Base-by-base conservation (phyloP, 2,329 filamentous ascomycete genomes). In the Monilinia fructigena region DNA sequence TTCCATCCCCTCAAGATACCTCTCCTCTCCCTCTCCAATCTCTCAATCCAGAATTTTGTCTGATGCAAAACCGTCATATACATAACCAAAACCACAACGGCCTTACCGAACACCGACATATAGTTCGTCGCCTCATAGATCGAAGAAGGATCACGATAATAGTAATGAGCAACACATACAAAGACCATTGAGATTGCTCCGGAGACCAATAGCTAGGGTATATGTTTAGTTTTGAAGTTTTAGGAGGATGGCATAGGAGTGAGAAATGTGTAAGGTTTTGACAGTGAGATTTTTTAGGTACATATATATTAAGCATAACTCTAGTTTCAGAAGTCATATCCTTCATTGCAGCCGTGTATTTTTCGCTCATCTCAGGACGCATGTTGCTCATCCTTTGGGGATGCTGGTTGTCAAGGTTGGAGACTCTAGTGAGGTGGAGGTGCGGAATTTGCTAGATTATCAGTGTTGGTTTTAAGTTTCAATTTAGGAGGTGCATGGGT, bases 261-360 rank as follows among this genome's bases (percentile, higher is more conserved):
- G n/a, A 3, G 20, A 14, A 14, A 42, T n/a, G 1, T n/a, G 20
- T 5, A 4, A 45, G 35, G 18, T 3, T 28, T 12, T 28, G 8
- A 47, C 4, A 16, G 2, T 16, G 35, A 58, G 16, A 16, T n/a
- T 7, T 14, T 14, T 2, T 2, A 38, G 8, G 11, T 48, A 58
- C 53, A 28, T 38, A 20, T 40, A 58, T 64, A 28, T 23, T 65
- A 45, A 59, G 31, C 38, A 45, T n/a, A 53, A 65, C 23, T 26
- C 26, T 48, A 7, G 31, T 31, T 18, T 52, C n/a, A 23, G 56
- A 48, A 18, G 56, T 60, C 56, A 60, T 60, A 18, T 60, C 56
- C 11, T 18, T 50, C 20, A 60, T 60, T 2, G 56, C 56, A 7
- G 28, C 56, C 10, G 8, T 38, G 23, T 38, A 60, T 60, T 50